Evolutionary conservation across 768 basidiomycete genomes (phyloP), one percentile per base, ranked within the genome.

Genomic region (Agaricus subrufescens): DNA sequence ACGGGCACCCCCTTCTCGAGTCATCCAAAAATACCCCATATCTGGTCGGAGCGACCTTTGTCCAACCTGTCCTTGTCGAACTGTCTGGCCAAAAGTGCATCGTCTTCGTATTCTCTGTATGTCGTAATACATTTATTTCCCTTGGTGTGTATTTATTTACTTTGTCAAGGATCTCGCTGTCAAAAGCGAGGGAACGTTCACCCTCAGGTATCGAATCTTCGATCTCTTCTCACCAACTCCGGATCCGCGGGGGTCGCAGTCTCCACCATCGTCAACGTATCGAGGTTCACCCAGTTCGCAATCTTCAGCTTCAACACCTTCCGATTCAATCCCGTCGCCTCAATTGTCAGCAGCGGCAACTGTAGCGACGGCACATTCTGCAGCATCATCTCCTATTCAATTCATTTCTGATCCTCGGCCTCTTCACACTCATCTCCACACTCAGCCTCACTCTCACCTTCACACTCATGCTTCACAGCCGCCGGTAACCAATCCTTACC

Each of bases 81-180:
- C 77, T 80, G 65, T 75, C 75, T 53, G 85, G 83, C n/a, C 76
- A 69, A 60, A 83, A 78, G 61, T 70, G 73, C 3, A 69, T 83
- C 39, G 72, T 86, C 59, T 89, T 87, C 60, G 83, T 84, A 27
- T 89, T 87, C 63, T 72, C 84, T 26, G 86, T 86, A 45, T 55
- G 77, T 75, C 59, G 44, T 49, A 42, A 44, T 6, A 31, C 57
- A 50, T 12, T 47, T 46, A 30, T 30, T 42, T 51, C 30, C 45
- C 15, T 14, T 31, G 52, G n/a, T 30, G 45, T 39, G 26, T 42
- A 40, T 30, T n/a, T 15, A 39, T 12, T 15, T 42, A 43, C 45
- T 48, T 45, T 14, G 44, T 47, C 2, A 57, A 89, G 87, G 86
- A 89, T 62, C 71, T 89, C n/a, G 84, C 86, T 0, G 86, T 89